phyloP scores from a whole-genome alignment of 2,329 filamentous ascomycete species.

The Arthrobotrys sphaeroides region DNA sequence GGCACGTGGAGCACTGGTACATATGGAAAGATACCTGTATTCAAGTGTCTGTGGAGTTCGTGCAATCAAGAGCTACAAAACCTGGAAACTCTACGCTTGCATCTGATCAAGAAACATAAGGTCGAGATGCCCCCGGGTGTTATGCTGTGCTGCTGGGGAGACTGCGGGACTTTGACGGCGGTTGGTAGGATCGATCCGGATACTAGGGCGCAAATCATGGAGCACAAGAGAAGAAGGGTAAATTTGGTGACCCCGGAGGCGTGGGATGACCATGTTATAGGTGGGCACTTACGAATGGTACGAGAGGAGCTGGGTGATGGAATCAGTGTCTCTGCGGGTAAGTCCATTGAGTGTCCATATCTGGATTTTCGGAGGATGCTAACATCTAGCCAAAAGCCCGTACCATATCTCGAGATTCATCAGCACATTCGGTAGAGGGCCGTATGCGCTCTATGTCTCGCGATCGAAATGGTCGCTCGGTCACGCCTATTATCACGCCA shows the following conservation, averaged over 20 bases:
- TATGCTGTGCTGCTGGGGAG: slow-evolving; percentile 64
- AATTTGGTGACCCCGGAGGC: slow-evolving; percentile 53
- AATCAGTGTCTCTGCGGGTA: slow-evolving; percentile 48
- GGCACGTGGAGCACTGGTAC: not conserved
- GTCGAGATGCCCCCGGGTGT: slow-evolving; percentile 59
- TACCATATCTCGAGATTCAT: slow-evolving; percentile 53
- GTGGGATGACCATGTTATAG: slow-evolving; percentile 56
- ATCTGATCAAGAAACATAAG: slow-evolving; percentile 68
- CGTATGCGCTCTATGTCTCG: slow-evolving; percentile 48
- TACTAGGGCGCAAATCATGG: slow-evolving; percentile 30
- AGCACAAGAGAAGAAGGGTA: slow-evolving; percentile 54
- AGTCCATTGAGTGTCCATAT: not conserved
- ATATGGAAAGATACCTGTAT: slow-evolving; percentile 60
- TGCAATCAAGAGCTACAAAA: slow-evolving; percentile 72
- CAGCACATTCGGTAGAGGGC: slow-evolving; percentile 41
- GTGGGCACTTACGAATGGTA: slow-evolving; percentile 54
- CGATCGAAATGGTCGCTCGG: slow-evolving; percentile 53
- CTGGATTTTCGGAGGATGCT: not conserved
- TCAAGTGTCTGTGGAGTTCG: slow-evolving; percentile 68
- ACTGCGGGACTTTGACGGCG: slow-evolving; percentile 59
- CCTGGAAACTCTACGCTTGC: slow-evolving; percentile 69
- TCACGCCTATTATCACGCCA: slow-evolving; percentile 55
- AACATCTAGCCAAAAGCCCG: slow-evolving; percentile 31
- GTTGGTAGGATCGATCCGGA: slow-evolving; percentile 56
- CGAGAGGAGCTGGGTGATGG: slow-evolving; percentile 56